Conservation (phyloP, 352 stramenopile genomes). For the Phytophthora citricola region DNA sequence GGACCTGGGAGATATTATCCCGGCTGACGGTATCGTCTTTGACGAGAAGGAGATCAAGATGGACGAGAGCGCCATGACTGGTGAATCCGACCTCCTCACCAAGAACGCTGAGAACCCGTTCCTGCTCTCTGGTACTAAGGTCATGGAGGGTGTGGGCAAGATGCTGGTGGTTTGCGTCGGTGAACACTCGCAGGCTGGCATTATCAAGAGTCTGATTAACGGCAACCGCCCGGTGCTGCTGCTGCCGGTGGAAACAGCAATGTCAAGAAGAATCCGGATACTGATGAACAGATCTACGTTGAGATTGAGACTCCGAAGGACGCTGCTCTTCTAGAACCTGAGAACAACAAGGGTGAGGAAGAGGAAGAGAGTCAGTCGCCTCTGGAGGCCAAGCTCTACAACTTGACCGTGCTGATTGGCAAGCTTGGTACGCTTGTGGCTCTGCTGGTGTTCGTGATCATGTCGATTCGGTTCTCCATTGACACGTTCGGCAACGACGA, state of each 20-base stretch:
- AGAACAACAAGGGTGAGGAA: slow-evolving; percentile 20
- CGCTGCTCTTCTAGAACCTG: slow-evolving; percentile 15
- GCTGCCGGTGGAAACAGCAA: slow-evolving; percentile 45
- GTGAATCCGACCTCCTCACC: slow-evolving; percentile 86
- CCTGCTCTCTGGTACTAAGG: slow-evolving; percentile 92
- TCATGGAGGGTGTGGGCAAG: slow-evolving; percentile 90
- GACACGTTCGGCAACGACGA: slow-evolving; percentile 40
- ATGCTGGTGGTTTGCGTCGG: slow-evolving; percentile 94
- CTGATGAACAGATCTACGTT: slow-evolving; percentile 46
- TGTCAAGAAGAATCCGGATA: slow-evolving; percentile 25
- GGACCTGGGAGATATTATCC: slow-evolving; percentile 89
- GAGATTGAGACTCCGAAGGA: slow-evolving; percentile 64
- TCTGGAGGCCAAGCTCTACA: slow-evolving; percentile 51
- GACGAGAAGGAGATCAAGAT: slow-evolving; percentile 87
- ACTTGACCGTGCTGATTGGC: slow-evolving; percentile 65
- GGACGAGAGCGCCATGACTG: slow-evolving; percentile 92
- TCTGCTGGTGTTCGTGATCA: slow-evolving; percentile 66
- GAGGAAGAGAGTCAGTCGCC: slow-evolving; percentile 54
- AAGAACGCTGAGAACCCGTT: slow-evolving; percentile 87
- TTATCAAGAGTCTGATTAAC: slow-evolving; percentile 86
- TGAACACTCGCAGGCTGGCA: slow-evolving; percentile 89
- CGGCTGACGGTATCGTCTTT: slow-evolving; percentile 90
- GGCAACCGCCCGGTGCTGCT: slow-evolving; percentile 66
- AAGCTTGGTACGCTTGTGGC: slow-evolving; percentile 61
- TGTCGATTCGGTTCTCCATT: slow-evolving; percentile 62